These are phyloP conservation scores for Arabis alpina DNA, from an alignment of 345 rosid species.

Conservation along the genomic window DNA sequence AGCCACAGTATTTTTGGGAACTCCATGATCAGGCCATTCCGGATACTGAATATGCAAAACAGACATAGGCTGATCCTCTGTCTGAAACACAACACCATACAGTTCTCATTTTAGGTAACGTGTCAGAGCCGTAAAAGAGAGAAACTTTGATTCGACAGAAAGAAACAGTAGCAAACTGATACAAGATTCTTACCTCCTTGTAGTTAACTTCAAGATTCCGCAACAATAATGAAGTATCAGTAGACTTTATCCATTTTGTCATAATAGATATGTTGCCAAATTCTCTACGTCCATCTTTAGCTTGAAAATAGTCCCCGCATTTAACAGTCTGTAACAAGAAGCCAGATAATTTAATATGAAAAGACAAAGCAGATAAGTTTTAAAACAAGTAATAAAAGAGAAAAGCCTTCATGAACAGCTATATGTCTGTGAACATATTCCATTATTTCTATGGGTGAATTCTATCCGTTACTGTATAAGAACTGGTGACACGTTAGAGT, in stretches of 20 bases:
- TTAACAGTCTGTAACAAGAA: constrained; percentile 57
- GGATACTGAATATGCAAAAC: constrained; percentile 87
- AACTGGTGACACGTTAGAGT: constrained; percentile 4
- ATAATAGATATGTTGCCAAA: constrained; percentile 67
- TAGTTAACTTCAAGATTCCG: constrained; percentile 77
- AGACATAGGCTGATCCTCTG: constrained; percentile 64
- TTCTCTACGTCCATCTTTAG: constrained; percentile 76
- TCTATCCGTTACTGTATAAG: neutral
- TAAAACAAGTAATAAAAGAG: neutral
- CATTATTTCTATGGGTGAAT: neutral
- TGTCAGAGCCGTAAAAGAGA: neutral
- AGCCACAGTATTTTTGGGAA: constrained; percentile 69
- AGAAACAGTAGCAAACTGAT: constrained; percentile 9
- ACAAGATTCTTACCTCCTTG: constrained; percentile 59
- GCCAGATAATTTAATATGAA: constrained; percentile 15
- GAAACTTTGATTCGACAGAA: neutral
- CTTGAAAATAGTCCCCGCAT: constrained; percentile 87
- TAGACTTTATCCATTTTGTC: constrained; percentile 63
- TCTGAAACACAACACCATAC: constrained; percentile 44
- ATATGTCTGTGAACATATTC: neutral
- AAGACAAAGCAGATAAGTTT: constrained; percentile 8
- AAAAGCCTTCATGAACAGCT: neutral
- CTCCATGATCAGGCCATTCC: constrained; percentile 99
- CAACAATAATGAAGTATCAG: constrained; percentile 62
- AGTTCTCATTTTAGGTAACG: constrained; percentile 2